phyloP scores from a whole-genome alignment of 129 eudicot genomes.

The Flaveria trinervia region DNA sequence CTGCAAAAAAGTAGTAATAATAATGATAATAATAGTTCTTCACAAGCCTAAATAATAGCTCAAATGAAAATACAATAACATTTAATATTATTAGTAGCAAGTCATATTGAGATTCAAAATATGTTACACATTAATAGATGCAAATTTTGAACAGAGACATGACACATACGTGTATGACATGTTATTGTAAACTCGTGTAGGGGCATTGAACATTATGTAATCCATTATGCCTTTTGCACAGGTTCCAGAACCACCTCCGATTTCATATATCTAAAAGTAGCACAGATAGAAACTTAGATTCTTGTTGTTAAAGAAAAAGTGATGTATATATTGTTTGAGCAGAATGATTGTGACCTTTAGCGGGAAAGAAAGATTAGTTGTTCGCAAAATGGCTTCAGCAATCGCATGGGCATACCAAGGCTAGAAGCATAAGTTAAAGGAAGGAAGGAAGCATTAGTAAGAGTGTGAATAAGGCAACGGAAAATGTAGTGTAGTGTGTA shows the following conservation, averaged over 20 bases:
- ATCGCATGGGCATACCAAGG: slow-evolving; percentile 99
- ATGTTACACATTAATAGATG: neutral
- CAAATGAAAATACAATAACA: neutral
- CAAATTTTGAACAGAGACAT: slow-evolving; percentile 5
- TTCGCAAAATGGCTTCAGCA: slow-evolving; percentile 94
- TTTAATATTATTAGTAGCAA: neutral
- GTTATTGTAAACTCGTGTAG: slow-evolving; percentile 79
- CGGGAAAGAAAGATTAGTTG: slow-evolving; percentile 89
- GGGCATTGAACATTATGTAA: slow-evolving; percentile 94
- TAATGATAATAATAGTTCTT: neutral
- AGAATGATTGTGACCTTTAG: slow-evolving; percentile 65
- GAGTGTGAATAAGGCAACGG: neutral
- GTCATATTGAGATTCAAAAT: neutral
- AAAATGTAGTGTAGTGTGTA: neutral
- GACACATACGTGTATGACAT: slow-evolving; percentile 85
- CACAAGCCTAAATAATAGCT: too few relatives aligned
- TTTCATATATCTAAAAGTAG: slow-evolving; percentile 80
- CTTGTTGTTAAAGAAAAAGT: neutral
- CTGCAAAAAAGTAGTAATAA: slow-evolving; percentile 42
- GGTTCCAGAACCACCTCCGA: slow-evolving; percentile 99
- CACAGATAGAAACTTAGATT: slow-evolving; percentile 3
- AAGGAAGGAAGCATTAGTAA: neutral
- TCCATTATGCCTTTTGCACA: slow-evolving; percentile 99
- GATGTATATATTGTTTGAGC: neutral
- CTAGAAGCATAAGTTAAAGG: slow-evolving; percentile 39